Evolutionary conservation across 345 rosid genomes (phyloP).

Genomic region (Gossypioides kirkii): DNA sequence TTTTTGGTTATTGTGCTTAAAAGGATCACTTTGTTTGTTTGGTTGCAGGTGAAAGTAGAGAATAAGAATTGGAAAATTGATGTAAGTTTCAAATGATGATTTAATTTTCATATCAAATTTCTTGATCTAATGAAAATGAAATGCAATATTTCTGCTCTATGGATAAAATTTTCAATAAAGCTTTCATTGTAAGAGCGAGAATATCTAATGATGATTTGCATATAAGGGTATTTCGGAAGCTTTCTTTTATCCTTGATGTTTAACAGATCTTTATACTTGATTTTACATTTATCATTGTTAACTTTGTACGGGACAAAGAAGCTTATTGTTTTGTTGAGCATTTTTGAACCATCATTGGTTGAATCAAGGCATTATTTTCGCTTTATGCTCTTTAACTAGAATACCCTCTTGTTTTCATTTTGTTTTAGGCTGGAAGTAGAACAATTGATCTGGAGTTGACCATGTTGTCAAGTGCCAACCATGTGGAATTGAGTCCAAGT

Average conservation of each 20-base stretch:
- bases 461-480: constrained; percentile 76
- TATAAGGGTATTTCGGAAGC: background rate
- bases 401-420: background rate
- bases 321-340: background rate
- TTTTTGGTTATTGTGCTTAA: background rate
- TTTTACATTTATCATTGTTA: background rate
- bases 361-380: background rate
- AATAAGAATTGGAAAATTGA: constrained; percentile 82
- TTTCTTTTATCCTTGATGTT: background rate
- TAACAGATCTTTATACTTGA: background rate
- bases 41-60: constrained; percentile 93
- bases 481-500: constrained; percentile 89
- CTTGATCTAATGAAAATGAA: background rate
- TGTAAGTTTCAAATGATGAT: constrained; percentile 40
- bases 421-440: constrained; percentile 82
- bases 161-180: background rate
- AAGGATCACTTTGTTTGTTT: constrained; percentile 12
- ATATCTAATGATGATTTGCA: background rate
- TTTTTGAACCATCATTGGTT: background rate
- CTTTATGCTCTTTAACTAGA: background rate
- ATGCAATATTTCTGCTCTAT: background rate
- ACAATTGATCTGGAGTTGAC: constrained; percentile 84
- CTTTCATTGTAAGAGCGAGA: background rate
- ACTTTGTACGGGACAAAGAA: background rate
- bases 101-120: background rate